Evolutionary conservation across 2,329 filamentous ascomycete genomes (phyloP), one percentile per base, ranked within the genome.

Genomic region (Cadophora gregata): DNA sequence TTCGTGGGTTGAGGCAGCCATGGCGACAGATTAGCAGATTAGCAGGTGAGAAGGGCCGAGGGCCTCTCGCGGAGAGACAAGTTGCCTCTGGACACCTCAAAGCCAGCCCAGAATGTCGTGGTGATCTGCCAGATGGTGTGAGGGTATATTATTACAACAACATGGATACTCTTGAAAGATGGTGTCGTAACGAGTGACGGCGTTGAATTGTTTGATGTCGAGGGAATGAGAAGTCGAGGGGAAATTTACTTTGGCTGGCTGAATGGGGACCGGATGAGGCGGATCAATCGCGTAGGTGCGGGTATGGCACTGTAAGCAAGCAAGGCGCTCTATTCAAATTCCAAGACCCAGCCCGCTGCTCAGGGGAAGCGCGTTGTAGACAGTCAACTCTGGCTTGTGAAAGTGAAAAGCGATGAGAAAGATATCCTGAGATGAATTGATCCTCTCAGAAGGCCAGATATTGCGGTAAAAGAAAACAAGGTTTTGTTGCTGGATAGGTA

Each of bases 21-120:
- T 72, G 62, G 38, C 66, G 68, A 68, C 53, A 24, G 24, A 59
- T 68, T 36, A 62, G 61, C 53, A 24, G 24, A 59, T 68, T 36
- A 62, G 61, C 25, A 55, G 50, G 47, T 69, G 63, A 67, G 69
- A 62, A 65, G 67, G 71, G 72, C 69, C 70, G 29, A 56, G 42
- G 69, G 67, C 73, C 70, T 67, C 67, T 65, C 67, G 58, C 53
- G 62, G 67, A 63, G 59, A 67, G 48, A 65, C 63, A 64, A 62
- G 38, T 66, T 47, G 64, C 61, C 61, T 45, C 29, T 51, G 45
- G 21, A 10, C 36, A 33, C 16, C 45, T 27, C 47, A 25, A 47
- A 47, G 45, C 59, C 59, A 55, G 24, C 36, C 48, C 33, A 29
- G 45, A 47, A 29, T 56, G n/a, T 56, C 55, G 55, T 67, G 24